phyloP scores from a whole-genome alignment of 2,329 filamentous ascomycete species.

The Aotearoamyces nothofagi region DNA sequence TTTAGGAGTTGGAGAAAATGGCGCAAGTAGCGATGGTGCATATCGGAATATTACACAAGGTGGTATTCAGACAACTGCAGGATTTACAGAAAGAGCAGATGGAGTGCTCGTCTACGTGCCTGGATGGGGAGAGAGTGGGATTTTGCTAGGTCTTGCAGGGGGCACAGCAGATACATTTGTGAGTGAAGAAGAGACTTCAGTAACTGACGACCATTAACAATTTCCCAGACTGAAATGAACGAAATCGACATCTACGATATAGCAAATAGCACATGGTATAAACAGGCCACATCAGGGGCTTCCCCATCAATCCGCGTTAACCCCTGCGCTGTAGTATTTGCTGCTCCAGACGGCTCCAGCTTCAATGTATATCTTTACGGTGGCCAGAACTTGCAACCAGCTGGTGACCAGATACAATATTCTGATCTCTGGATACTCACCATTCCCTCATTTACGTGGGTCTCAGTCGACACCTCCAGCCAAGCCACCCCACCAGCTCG shows the following conservation, averaged over 20 bases:
- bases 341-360: constrained; percentile 55
- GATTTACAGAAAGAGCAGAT: constrained; percentile 61
- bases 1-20: constrained; percentile 32
- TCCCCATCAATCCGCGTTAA: constrained; percentile 53
- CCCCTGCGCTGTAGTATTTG: constrained; percentile 53
- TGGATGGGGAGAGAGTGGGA: constrained; percentile 55
- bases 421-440: constrained; percentile 64
- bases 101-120: constrained; percentile 60
- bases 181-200: too few relatives aligned
- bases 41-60: constrained; percentile 64
- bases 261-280: constrained; percentile 55
- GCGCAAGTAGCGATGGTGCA: constrained; percentile 43
- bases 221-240: constrained; percentile 44
- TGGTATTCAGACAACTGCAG: constrained; percentile 47
- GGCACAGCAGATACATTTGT: constrained; percentile 55
- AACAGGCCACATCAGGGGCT: constrained; percentile 51
- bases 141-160: constrained; percentile 57
- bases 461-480: constrained; percentile 39
- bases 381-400: constrained; percentile 56
- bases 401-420: constrained; percentile 40
- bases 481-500: constrained; percentile 43
- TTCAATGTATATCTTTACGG: constrained; percentile 71
- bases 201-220: constrained; percentile 21
- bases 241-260: constrained; percentile 67
- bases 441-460: constrained; percentile 60